These are phyloP conservation scores for Bipolaris bicolor DNA, from an alignment of 2,329 filamentous ascomycete genomes.

Conservation along the genomic window DNA sequence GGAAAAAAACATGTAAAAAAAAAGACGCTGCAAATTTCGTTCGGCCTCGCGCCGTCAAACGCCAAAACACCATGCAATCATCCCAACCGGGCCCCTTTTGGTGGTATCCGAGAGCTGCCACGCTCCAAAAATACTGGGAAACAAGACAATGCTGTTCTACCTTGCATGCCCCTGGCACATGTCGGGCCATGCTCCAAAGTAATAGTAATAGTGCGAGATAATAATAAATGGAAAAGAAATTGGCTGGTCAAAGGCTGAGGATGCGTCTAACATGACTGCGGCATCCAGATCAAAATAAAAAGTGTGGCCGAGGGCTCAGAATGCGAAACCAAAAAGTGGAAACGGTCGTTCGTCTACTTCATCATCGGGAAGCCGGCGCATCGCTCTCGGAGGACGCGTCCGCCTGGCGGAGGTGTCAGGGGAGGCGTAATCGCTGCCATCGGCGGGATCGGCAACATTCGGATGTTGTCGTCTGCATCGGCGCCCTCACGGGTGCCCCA, in stretches of 20 bases:
- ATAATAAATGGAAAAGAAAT: background rate
- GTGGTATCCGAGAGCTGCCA: slow-evolving; percentile 38
- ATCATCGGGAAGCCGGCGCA: slow-evolving; percentile 36
- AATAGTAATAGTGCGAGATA: background rate
- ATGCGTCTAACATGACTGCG: slow-evolving; percentile 47
- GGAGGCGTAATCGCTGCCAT: slow-evolving; percentile 45
- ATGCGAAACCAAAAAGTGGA: slow-evolving; percentile 35
- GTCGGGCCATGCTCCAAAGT: slow-evolving; percentile 20
- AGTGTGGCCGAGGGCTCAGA: slow-evolving; percentile 25
- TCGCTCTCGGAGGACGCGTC: slow-evolving; percentile 46
- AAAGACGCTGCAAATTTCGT: slow-evolving; percentile 35
- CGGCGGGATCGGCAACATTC: slow-evolving; percentile 47
- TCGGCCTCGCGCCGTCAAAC: slow-evolving; percentile 26
- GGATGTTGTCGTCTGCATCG: slow-evolving; percentile 68
- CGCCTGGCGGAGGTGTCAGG: slow-evolving; percentile 41
- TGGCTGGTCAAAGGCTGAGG: slow-evolving; percentile 24
- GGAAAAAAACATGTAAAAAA: slow-evolving; percentile 20
- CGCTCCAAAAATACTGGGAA: slow-evolving; percentile 23
- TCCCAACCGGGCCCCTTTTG: slow-evolving; percentile 40
- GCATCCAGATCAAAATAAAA: slow-evolving; percentile 19
- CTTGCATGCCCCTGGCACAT: slow-evolving; percentile 26
- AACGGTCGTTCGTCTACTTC: slow-evolving; percentile 32
- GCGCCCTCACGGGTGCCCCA: slow-evolving; percentile 95
- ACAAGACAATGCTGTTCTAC: slow-evolving; percentile 22
- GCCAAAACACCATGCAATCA: slow-evolving; percentile 43